Evolutionary conservation across 2,329 filamentous ascomycete species (phyloP).

Genomic region (Exutisphaerella laricina): DNA sequence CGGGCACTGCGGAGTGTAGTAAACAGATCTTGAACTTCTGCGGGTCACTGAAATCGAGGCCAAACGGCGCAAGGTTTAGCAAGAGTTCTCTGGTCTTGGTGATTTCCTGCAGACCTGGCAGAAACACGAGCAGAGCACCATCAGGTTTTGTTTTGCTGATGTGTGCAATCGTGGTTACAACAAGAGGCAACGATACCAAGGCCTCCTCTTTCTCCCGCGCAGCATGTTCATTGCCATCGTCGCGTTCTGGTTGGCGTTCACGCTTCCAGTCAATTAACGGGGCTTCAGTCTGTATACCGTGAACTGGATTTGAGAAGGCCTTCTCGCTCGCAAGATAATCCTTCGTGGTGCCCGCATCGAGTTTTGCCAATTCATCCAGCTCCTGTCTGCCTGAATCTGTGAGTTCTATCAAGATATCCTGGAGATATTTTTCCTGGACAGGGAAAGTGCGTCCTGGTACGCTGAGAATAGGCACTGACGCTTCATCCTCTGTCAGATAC

Average conservation of each 20-base stretch:
- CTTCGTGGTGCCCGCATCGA: slow-evolving; percentile 10
- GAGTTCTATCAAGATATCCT: slow-evolving; percentile 36
- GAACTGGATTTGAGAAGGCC: slow-evolving; percentile 11
- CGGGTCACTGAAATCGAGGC: slow-evolving; percentile 39
- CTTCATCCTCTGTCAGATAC: slow-evolving; percentile 38
- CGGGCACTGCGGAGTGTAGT: slow-evolving; percentile 44
- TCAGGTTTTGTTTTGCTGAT: slow-evolving; percentile 39
- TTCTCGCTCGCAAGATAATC: slow-evolving; percentile 22
- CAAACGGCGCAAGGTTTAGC: slow-evolving; percentile 22
- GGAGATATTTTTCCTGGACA: slow-evolving; percentile 41
- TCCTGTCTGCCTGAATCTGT: slow-evolving; percentile 21
- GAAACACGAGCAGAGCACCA: slow-evolving; percentile 46
- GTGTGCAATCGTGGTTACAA: slow-evolving; percentile 42
- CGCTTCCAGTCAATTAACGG: slow-evolving; percentile 39
- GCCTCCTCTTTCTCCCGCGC: slow-evolving; percentile 35
- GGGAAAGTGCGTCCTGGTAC: slow-evolving; percentile 43
- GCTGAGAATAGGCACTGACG: slow-evolving; percentile 36
- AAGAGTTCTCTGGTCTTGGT: slow-evolving; percentile 32
- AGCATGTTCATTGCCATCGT: slow-evolving; percentile 17
- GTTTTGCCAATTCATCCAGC: slow-evolving; percentile 10
- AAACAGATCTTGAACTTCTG: slow-evolving; percentile 40
- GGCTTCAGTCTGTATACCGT: slow-evolving; percentile 9
- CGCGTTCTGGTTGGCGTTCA: slow-evolving; percentile 23
- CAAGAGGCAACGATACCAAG: slow-evolving; percentile 39
- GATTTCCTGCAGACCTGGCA: slow-evolving; percentile 43